Base-by-base conservation (phyloP, 352 stramenopile species). In the Aphanomyces stellatus region DNA sequence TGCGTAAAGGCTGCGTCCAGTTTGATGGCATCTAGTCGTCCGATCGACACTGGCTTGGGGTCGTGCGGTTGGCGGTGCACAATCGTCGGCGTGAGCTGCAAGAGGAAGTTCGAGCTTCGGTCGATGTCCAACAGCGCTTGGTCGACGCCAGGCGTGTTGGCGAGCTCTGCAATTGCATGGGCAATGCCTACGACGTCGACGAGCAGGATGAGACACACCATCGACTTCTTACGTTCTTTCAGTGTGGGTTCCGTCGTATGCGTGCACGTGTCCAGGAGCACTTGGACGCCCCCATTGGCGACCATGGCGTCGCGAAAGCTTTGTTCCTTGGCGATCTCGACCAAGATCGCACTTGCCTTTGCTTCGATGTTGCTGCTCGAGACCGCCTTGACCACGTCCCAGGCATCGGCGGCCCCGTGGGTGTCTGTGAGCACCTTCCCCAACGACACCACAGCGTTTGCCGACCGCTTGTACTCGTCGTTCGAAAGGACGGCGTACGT, bases 291-390 rank as follows among this genome's bases (percentile, higher is more conserved):
- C 3, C 60, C 60, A 33, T 57, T 37, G 3, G 24, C 60, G 1
- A 67, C 60, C n/a, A 67, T 13, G 28, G 60, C n/a, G 8, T 67
- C 13, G 17, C 60, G 60, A 28, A 67, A 67, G 15, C 25, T 43
- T 37, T 67, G 40, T 11, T 67, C 60, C 13, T 67, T 49, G 17
- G 60, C 60, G 11, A 67, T 67, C 1, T 27, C 48, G 10, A 33
- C 60, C 28, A 67, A 53, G 27, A 67, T 67, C 6, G 60, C 34
- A 11, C n/a, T 51, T n/a, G 48, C 37, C 28, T 27, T 37, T 25
- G 57, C 60, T 17, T 67, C 60, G 25, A 57, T 7, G 49, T 57
- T 57, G 30, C 17, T 11, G 27, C 27, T 34, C 33, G 42, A 30
- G 33, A 15, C 46, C 19, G 62, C 56, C 37, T 27, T 24, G 5